These are phyloP conservation scores for Stachybotrys chlorohalonatus DNA, from an alignment of 2,329 filamentous ascomycete genomes.

Conservation along the genomic window DNA sequence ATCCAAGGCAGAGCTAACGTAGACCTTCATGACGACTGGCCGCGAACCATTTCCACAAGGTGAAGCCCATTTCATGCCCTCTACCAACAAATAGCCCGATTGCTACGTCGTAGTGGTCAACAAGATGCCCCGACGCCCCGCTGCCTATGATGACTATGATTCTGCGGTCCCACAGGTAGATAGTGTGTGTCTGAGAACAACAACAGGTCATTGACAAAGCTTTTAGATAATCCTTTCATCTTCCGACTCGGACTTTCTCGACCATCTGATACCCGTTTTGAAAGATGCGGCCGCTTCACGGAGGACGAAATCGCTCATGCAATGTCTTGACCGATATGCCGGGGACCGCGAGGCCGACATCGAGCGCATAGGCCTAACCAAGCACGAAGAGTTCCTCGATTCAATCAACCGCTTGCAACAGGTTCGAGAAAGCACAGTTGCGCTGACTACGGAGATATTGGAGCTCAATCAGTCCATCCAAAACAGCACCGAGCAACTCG, in stretches of 20 bases:
- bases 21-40: neutral
- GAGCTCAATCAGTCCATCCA: slow-evolving; percentile 92
- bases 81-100: neutral
- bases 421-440: slow-evolving; percentile 83
- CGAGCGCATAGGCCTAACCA: slow-evolving; percentile 86
- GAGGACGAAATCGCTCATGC: slow-evolving; percentile 62
- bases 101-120: neutral
- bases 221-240: slow-evolving; percentile 81
- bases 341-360: slow-evolving; percentile 85
- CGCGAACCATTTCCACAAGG: no score
- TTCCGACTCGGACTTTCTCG: slow-evolving; percentile 87
- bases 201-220: slow-evolving; percentile 1
- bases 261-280: slow-evolving; percentile 88
- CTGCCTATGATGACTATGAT: slow-evolving; percentile 37
- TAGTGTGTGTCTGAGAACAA: neutral
- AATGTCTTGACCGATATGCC: slow-evolving; percentile 64
- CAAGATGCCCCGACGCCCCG: slow-evolving; percentile 35
- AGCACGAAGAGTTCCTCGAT: slow-evolving; percentile 91
- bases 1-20: no score
- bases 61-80: neutral
- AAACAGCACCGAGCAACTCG: slow-evolving; percentile 85
- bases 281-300: slow-evolving; percentile 78
- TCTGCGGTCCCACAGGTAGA: slow-evolving; percentile 35
- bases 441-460: slow-evolving; percentile 82
- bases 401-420: slow-evolving; percentile 91